Percentiles rank a stretch among this genome's conserved stretches.
These are phyloP conservation scores for Schizophyllum amplum DNA, from an alignment of 1,284 basidiomycete genomes.

Conservation along the genomic window DNA sequence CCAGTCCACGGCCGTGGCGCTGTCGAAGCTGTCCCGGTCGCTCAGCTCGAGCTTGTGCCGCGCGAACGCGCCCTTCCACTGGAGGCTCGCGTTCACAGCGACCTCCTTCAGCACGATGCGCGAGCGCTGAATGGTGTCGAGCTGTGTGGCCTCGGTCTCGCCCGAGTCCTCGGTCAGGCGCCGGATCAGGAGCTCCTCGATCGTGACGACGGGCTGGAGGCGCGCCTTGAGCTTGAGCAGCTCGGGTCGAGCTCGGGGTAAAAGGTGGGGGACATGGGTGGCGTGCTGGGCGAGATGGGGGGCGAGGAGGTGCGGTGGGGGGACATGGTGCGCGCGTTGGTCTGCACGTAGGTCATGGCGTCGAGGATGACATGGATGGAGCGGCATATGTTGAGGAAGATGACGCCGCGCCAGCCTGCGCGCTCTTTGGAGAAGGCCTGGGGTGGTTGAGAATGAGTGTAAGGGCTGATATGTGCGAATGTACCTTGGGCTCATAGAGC, in stretches of 20 bases:
- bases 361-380: slow-evolving; percentile 59
- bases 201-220: slow-evolving; percentile 47
- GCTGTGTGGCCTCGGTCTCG: slow-evolving; percentile 17
- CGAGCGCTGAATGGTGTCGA: slow-evolving; percentile 15
- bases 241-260: slow-evolving; percentile 30
- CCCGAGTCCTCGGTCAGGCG: slow-evolving; percentile 32
- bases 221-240: slow-evolving; percentile 48
- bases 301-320: slow-evolving; percentile 6
- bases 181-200: slow-evolving; percentile 50
- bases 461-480: slow-evolving; percentile 3
- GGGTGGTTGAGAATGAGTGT: neutral
- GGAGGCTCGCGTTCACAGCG: slow-evolving; percentile 31
- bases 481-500: slow-evolving; percentile 49
- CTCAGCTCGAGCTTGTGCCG: slow-evolving; percentile 8
- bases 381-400: slow-evolving; percentile 66
- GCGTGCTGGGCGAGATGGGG: slow-evolving; percentile 10
- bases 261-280: slow-evolving; percentile 10
- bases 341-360: slow-evolving; percentile 39
- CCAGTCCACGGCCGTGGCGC: slow-evolving; percentile 29
- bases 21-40: slow-evolving; percentile 25
- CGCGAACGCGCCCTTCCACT: slow-evolving; percentile 30
- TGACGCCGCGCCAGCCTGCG: slow-evolving; percentile 59
- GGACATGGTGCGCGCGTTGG: slow-evolving; percentile 10
- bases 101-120: slow-evolving; percentile 25
- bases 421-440: slow-evolving; percentile 52